Conservation (phyloP, 257 asterid genomes). For the Scutellaria galericulata region DNA sequence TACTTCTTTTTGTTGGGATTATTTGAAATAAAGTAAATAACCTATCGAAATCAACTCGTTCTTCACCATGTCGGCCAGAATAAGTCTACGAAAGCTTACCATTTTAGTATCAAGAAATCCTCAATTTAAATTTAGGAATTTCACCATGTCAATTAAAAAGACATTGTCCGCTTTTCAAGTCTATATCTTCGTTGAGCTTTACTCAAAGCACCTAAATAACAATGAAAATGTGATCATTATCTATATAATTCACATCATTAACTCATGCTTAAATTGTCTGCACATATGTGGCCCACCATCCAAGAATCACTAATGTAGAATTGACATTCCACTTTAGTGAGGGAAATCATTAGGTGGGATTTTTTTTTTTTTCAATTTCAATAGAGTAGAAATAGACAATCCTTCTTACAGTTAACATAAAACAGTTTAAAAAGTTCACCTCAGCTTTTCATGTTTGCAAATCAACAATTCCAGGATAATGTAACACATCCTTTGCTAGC, state of each 20-base stretch:
- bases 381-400: no score
- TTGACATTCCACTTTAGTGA: neutral
- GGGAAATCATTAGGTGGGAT: constrained; percentile 40
- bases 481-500: no score
- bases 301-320: neutral
- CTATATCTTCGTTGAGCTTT: neutral
- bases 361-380: neutral
- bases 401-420: constrained; percentile 10
- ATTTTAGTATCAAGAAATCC: no score
- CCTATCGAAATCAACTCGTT: no score
- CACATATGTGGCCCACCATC: constrained; percentile 7
- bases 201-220: neutral
- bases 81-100: no score
- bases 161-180: constrained; percentile 13
- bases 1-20: no score
- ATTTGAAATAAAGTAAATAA: no score
- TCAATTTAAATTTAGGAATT: no score
- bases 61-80: no score
- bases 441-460: neutral
- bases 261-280: neutral
- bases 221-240: neutral
- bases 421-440: neutral
- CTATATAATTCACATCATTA: neutral
- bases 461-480: no score
- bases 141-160: neutral